phyloP scores from a whole-genome alignment of 371 early-diverging fungal genomes.

The Mortierella sp. region DNA sequence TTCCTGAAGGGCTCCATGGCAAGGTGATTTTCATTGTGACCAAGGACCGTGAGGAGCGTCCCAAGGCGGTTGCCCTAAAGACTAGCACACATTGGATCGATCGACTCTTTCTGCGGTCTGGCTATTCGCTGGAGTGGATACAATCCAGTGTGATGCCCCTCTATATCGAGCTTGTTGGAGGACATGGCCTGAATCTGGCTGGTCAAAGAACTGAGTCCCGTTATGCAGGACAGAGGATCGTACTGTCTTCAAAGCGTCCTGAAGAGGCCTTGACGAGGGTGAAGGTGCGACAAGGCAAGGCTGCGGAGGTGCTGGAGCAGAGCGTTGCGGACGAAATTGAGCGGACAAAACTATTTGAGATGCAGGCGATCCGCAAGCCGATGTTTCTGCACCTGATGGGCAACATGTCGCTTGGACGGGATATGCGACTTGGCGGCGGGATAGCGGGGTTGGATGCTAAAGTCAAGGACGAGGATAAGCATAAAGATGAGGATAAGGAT shows the following conservation, averaged over 20 bases:
- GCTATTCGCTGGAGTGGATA: constrained; percentile 29
- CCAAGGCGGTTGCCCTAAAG: constrained; percentile 26
- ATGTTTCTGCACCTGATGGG: constrained; percentile 19
- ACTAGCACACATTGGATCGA: constrained; percentile 42
- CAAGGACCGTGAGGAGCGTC: constrained; percentile 21
- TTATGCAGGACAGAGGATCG: constrained; percentile 9
- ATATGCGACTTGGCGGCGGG: neutral
- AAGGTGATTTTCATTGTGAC: constrained; percentile 41
- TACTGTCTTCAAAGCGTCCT: constrained; percentile 20
- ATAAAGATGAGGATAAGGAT: constrained; percentile 2
- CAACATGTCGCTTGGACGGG: constrained; percentile 6
- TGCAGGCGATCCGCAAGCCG: constrained; percentile 40
- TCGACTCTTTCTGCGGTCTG: constrained; percentile 24
- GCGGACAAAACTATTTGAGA: constrained; percentile 37
- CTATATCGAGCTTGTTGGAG: constrained; percentile 19
- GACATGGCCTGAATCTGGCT: neutral
- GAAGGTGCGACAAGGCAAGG: constrained; percentile 27
- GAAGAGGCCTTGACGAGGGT: constrained; percentile 28
- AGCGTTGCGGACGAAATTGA: constrained; percentile 31
- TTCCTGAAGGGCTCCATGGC: constrained; percentile 21
- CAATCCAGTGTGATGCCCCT: constrained; percentile 29
- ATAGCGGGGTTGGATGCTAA: neutral
- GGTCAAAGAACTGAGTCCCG: constrained; percentile 15
- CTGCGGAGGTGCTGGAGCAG: constrained; percentile 22
- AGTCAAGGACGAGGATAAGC: neutral